Conservation (phyloP, 2,329 filamentous ascomycete genomes). For the Incumbomyces lentus region DNA sequence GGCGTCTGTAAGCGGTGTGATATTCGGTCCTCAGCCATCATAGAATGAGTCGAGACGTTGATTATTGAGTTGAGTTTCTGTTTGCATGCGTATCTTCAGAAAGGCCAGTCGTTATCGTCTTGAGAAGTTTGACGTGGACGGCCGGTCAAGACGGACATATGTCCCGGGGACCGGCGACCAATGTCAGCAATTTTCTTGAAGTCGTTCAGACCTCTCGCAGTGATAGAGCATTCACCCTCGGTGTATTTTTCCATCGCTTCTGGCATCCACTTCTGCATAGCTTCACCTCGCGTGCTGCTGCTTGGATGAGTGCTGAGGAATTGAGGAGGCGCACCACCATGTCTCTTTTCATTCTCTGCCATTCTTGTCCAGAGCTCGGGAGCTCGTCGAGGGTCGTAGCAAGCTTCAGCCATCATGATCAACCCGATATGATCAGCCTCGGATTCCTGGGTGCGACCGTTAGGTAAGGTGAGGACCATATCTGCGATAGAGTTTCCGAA, state of each 20-base stretch:
- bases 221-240: slow-evolving; percentile 29
- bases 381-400: slow-evolving; percentile 49
- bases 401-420: slow-evolving; percentile 54
- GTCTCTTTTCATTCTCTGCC: slow-evolving; percentile 35
- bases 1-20: too few species aligned
- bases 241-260: slow-evolving; percentile 31
- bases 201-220: slow-evolving; percentile 13
- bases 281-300: slow-evolving; percentile 45
- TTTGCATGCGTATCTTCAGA: not conserved
- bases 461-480: slow-evolving; percentile 43
- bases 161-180: not conserved
- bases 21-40: too few species aligned
- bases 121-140: not conserved
- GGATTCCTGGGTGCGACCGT: slow-evolving; percentile 47
- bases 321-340: slow-evolving; percentile 36
- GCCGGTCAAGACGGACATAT: not conserved
- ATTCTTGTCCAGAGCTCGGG: slow-evolving; percentile 44
- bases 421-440: slow-evolving; percentile 53
- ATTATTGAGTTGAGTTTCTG: too few species aligned
- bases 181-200: slow-evolving; percentile 12
- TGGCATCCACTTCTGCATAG: slow-evolving; percentile 42
- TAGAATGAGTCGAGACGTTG: too few species aligned
- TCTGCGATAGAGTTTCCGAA: slow-evolving; percentile 34
- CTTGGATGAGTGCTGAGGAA: slow-evolving; percentile 51
- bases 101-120: slow-evolving; percentile 2